Evolutionary conservation across 2,329 filamentous ascomycete species (phyloP), one percentile per base, ranked within the genome.

Genomic region (Fusarium keratoplasticum): DNA sequence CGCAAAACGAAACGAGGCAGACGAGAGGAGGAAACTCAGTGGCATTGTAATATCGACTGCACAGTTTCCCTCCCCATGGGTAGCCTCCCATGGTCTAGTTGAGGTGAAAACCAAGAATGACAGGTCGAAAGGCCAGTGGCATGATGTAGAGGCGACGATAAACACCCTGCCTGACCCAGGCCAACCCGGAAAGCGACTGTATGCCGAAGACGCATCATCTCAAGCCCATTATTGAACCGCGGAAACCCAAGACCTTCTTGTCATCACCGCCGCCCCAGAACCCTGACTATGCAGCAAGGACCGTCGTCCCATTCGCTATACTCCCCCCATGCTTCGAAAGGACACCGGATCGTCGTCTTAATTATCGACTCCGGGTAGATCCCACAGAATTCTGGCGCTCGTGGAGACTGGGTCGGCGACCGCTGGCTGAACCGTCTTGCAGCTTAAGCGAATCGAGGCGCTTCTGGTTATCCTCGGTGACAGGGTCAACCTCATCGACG

Each of bases 401-500:
- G 77, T 91, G 89, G 66, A 85, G 79, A 57, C 81, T 81, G 31
- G 87, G 85, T 72, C 87, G 88, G 76, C 89, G 88, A 76, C 94
- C 92, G 36, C 66, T 70, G 42, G 69, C 64, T 55, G 78, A 73
- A 77, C 89, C 94, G 83, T 98, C 96, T 82, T 97, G 94, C 80
- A 98, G 87, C 82, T 96, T 95, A 77, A 98, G 87, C 61, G 95
- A 95, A 83, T 98, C 95, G 76, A 98, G 88, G 77, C 95, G 90
- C 85, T 95, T 94, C 83, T 95, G 93, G 81, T 93, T 96, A 78
- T 96, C 94, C 77, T 96, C 94, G 60, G 93, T 92, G 61, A 92
- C 88, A 5, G 92, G 90, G 82, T 98, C 95, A 40, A 93, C 88
- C 78, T 98, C 95, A 75, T 97, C 94, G 73, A 91, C 87, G 62